A percentile compares a stretch with the other conserved stretches of the same genome.
Evolutionary conservation across 257 asterid species (phyloP).

Genomic region (Nyctanthes arbortristis): DNA sequence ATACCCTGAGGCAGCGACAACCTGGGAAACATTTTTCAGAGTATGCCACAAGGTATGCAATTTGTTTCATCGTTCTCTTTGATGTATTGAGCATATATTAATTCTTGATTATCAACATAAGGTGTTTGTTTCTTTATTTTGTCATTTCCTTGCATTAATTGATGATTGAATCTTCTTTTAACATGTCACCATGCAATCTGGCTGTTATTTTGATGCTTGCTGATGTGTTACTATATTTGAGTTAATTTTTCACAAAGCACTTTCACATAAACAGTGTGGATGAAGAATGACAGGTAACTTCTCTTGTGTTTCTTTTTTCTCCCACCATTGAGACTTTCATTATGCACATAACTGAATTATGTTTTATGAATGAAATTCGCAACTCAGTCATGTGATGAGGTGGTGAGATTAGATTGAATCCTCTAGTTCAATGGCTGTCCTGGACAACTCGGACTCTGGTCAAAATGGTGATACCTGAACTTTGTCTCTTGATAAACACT

Average conservation of each 20-base stretch:
- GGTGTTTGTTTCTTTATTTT: neutral
- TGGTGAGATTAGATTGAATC: neutral
- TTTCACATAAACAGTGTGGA: neutral
- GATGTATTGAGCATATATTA: neutral
- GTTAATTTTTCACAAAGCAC: neutral
- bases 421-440: neutral
- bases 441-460: neutral
- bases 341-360: neutral
- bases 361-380: neutral
- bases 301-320: neutral
- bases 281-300: neutral
- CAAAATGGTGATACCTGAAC: neutral
- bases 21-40: slow-evolving; percentile 61
- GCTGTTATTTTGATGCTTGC: neutral
- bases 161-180: neutral
- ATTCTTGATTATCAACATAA: neutral
- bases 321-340: neutral
- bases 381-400: neutral
- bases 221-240: neutral
- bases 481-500: neutral
- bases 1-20: slow-evolving; percentile 50
- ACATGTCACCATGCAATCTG: neutral
- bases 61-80: neutral
- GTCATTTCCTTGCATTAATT: neutral
- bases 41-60: slow-evolving; percentile 54